Percentiles rank a stretch among this genome's conserved stretches.
phyloP scores from a whole-genome alignment of 805 yeast genomes.

The Zygotorulaspora sp. region DNA sequence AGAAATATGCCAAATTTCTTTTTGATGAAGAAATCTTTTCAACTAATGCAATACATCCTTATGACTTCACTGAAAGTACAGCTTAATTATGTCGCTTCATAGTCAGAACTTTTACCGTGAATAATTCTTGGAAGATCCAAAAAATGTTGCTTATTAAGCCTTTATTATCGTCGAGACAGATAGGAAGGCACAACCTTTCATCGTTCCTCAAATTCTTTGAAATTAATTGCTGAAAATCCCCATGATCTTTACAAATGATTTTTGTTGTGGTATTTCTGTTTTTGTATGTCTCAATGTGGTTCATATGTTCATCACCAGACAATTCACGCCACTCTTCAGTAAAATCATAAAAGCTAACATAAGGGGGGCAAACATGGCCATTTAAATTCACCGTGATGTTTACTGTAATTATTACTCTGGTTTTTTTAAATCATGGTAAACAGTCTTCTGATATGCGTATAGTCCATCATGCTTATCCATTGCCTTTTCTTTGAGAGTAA shows the following conservation, averaged over 20 bases:
- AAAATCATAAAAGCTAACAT: neutral
- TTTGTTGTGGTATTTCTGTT: neutral
- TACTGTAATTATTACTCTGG: constrained; percentile 2
- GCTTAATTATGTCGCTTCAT: neutral
- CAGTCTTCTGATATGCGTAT: neutral
- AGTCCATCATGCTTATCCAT: neutral
- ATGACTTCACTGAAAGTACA: neutral
- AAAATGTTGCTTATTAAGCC: neutral
- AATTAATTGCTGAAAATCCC: neutral
- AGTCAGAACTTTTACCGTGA: constrained; percentile 1
- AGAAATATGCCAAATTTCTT: neutral
- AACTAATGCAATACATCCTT: neutral
- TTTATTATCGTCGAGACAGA: neutral
- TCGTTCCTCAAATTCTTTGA: neutral
- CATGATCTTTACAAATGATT: constrained; percentile 1
- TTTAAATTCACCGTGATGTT: constrained; percentile 1
- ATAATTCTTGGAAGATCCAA: neutral
- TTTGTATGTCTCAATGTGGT: constrained; percentile 1
- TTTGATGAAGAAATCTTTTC: neutral
- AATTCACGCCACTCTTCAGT: neutral
- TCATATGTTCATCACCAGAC: neutral
- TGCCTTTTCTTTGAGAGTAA: neutral
- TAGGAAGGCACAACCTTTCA: neutral
- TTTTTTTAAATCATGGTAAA: neutral
- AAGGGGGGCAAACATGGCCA: neutral